Percentiles rank a stretch among this genome's conserved stretches.
phyloP scores from a whole-genome alignment of 352 stramenopile species.

The Pythium sukuiense region DNA sequence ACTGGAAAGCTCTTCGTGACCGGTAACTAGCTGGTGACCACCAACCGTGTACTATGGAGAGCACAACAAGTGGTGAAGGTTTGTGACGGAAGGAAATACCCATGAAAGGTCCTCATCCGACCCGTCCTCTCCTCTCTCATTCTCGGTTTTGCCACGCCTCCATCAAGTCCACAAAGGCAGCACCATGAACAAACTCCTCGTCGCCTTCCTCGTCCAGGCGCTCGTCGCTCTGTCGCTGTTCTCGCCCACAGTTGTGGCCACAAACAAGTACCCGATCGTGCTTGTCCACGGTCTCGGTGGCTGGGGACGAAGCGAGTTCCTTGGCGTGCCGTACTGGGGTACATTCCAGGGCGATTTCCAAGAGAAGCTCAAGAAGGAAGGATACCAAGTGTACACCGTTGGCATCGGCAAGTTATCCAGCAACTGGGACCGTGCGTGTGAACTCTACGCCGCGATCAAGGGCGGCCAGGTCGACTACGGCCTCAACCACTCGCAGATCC shows the following conservation, averaged over 20 bases:
- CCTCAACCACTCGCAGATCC: slow-evolving; percentile 33
- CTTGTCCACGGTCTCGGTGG: slow-evolving; percentile 54
- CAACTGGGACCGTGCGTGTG: slow-evolving; percentile 65
- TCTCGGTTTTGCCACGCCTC: too few relatives aligned
- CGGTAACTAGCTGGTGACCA: too few relatives aligned
- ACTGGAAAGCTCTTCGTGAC: too few relatives aligned
- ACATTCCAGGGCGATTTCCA: slow-evolving; percentile 41
- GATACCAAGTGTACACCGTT: slow-evolving; percentile 53
- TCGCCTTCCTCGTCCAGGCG: not conserved
- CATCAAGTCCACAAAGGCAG: too few relatives aligned
- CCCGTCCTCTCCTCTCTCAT: too few relatives aligned
- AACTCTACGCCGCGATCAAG: slow-evolving; percentile 62
- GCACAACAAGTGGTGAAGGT: too few relatives aligned
- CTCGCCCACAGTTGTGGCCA: not conserved
- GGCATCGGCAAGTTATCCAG: slow-evolving; percentile 53
- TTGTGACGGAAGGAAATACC: too few relatives aligned
- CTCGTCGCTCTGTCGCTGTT: not conserved
- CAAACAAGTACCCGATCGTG: slow-evolving; percentile 49
- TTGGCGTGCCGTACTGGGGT: slow-evolving; percentile 54
- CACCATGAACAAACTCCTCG: slow-evolving; percentile 10
- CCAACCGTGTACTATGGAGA: too few relatives aligned
- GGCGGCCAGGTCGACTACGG: slow-evolving; percentile 19
- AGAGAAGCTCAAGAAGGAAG: too few relatives aligned
- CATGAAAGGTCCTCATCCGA: too few relatives aligned
- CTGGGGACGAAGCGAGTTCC: slow-evolving; percentile 43